A percentile compares a stretch with the other conserved stretches of the same genome.
These are phyloP conservation scores for Xerocomellus intermedius DNA, from an alignment of 768 basidiomycete species.

Conservation along the genomic window DNA sequence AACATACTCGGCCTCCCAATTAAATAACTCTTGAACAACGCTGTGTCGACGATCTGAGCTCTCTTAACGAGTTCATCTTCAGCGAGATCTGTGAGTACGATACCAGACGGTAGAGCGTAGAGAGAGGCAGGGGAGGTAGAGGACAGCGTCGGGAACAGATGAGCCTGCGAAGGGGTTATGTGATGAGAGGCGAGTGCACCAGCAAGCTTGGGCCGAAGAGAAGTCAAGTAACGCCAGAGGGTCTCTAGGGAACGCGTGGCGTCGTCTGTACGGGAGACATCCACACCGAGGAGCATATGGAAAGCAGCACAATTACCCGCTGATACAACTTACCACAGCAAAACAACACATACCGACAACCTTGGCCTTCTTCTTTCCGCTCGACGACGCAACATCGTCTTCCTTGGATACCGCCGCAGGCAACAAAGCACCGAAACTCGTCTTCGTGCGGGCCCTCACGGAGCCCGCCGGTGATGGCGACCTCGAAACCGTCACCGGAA, in stretches of 20 bases:
- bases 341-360: slow-evolving; percentile 35
- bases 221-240: slow-evolving; percentile 82
- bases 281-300: neutral
- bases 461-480: slow-evolving; percentile 39
- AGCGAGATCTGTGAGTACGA: slow-evolving; percentile 65
- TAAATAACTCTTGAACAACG: slow-evolving; percentile 90
- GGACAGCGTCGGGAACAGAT: slow-evolving; percentile 67
- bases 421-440: slow-evolving; percentile 51
- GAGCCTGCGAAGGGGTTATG: slow-evolving; percentile 67
- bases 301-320: neutral
- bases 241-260: slow-evolving; percentile 78
- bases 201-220: slow-evolving; percentile 82
- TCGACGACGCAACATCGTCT: slow-evolving; percentile 60
- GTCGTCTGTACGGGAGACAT: slow-evolving; percentile 44
- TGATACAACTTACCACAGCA: neutral
- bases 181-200: slow-evolving; percentile 70
- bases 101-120: slow-evolving; percentile 67
- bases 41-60: slow-evolving; percentile 94
- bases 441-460: slow-evolving; percentile 51
- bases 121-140: slow-evolving; percentile 73
- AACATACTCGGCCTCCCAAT: slow-evolving; percentile 77
- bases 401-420: slow-evolving; percentile 45
- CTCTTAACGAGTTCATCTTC: slow-evolving; percentile 85
- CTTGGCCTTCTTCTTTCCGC: slow-evolving; percentile 34
- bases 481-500: slow-evolving; percentile 21